A percentile compares a stretch with the other conserved stretches of the same genome.
Evolutionary conservation across 2,329 filamentous ascomycete species (phyloP).

Genomic region (Xylariaceae sp.): DNA sequence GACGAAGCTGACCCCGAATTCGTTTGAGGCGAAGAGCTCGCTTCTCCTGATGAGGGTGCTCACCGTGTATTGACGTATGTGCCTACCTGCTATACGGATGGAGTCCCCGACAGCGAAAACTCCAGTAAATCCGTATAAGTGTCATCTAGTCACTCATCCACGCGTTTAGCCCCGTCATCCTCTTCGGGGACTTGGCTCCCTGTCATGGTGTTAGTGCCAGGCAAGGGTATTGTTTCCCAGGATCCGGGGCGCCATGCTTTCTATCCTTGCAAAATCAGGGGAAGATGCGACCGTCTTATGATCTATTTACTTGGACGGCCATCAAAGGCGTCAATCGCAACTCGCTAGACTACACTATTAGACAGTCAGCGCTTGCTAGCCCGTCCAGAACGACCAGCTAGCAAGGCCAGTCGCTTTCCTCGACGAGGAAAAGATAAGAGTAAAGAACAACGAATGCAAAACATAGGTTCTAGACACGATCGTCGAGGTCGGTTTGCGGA

Average conservation of each 20-base stretch:
- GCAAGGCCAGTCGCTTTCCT: not conserved
- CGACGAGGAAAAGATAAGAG: not conserved
- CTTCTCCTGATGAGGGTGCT: not conserved
- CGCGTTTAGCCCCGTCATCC: too few relatives aligned
- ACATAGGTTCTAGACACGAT: not conserved
- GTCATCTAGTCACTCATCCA: too few relatives aligned
- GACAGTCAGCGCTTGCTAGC: not conserved
- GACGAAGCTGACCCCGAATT: slow-evolving; percentile 20
- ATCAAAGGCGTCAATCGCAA: not conserved
- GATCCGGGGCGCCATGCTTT: not conserved
- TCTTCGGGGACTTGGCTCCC: too few relatives aligned
- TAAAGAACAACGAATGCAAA: not conserved
- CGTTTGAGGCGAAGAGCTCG: slow-evolving; percentile 1
- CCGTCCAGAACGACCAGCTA: not conserved
- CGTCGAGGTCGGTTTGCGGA: not conserved
- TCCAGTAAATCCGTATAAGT: too few relatives aligned
- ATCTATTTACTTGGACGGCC: not conserved
- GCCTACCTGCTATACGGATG: too few relatives aligned
- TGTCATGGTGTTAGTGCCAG: not conserved
- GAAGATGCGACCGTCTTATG: slow-evolving; percentile 11
- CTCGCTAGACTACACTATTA: not conserved
- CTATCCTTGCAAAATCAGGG: slow-evolving; percentile 18
- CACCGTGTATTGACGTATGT: too few relatives aligned
- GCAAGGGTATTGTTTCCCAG: slow-evolving; percentile 1
- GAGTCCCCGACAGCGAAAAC: too few relatives aligned